Percentiles rank a stretch among this genome's conserved stretches.
These are phyloP conservation scores for Epichloe hybrida DNA, from an alignment of 2,329 filamentous ascomycete genomes.

Conservation along the genomic window DNA sequence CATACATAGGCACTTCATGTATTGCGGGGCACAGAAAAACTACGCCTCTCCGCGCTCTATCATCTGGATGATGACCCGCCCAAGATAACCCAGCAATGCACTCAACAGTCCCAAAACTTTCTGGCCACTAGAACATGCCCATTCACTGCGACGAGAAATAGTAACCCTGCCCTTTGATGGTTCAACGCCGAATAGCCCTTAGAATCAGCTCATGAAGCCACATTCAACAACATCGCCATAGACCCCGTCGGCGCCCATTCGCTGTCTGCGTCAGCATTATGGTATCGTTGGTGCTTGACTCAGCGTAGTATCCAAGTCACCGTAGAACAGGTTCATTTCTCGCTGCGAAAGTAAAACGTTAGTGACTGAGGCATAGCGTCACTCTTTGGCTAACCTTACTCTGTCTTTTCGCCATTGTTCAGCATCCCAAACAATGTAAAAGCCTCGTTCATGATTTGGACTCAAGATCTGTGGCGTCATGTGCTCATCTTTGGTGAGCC, in stretches of 20 bases:
- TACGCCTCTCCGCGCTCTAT: slow-evolving; percentile 6
- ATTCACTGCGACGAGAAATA: slow-evolving; percentile 15
- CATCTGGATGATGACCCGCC: slow-evolving; percentile 6
- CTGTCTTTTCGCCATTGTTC: slow-evolving; percentile 49
- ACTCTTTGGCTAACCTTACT: slow-evolving; percentile 36
- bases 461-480: slow-evolving; percentile 49
- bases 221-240: slow-evolving; percentile 5
- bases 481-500: slow-evolving; percentile 54
- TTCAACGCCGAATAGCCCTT: slow-evolving; percentile 17
- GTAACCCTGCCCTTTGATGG: slow-evolving; percentile 15
- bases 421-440: slow-evolving; percentile 53
- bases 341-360: slow-evolving; percentile 31
- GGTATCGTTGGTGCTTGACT: slow-evolving; percentile 18
- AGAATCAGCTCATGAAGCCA: slow-evolving; percentile 10
- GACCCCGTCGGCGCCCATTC: background rate
- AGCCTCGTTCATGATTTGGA: slow-evolving; percentile 47
- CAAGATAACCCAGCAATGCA: slow-evolving; percentile 15
- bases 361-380: background rate
- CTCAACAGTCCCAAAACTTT: slow-evolving; percentile 12
- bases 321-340: slow-evolving; percentile 47
- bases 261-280: slow-evolving; percentile 7
- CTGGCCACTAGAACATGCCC: slow-evolving; percentile 17
- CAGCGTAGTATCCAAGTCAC: slow-evolving; percentile 42
- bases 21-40: background rate
- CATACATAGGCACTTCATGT: background rate